Conservation (phyloP, 495 filamentous ascomycete species). For the Neurospora sp. region DNA sequence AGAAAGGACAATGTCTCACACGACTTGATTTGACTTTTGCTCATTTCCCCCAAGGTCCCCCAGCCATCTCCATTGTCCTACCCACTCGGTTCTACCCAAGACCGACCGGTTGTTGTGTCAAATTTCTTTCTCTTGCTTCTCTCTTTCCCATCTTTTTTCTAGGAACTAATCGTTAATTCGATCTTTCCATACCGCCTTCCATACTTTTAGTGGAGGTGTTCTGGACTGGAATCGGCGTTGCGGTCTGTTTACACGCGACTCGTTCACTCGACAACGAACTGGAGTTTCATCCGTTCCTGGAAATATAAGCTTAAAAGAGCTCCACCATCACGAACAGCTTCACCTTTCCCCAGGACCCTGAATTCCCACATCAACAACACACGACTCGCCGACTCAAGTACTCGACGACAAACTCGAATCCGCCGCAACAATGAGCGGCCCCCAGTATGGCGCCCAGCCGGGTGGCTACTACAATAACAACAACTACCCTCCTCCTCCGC, state of each 20-base stretch:
- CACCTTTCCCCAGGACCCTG: background rate
- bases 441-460: background rate
- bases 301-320: background rate
- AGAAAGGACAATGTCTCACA: background rate
- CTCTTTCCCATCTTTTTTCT: background rate
- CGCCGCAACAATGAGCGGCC: background rate
- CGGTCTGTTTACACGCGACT: background rate
- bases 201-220: background rate
- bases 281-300: background rate
- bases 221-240: background rate
- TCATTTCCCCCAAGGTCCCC: background rate
- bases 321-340: background rate
- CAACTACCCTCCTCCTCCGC: slow-evolving; percentile 12
- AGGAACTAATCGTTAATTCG: background rate
- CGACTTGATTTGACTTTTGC: background rate
- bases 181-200: background rate
- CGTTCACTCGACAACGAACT: background rate
- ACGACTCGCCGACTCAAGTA: background rate
- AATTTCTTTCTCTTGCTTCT: background rate
- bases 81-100: too few relatives aligned
- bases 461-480: slow-evolving; percentile 13
- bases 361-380: background rate
- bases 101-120: background rate
- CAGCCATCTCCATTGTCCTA: background rate
- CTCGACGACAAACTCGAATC: background rate